Conservation (phyloP, 2,329 filamentous ascomycete species). For the Akanthomyces muscarius region DNA sequence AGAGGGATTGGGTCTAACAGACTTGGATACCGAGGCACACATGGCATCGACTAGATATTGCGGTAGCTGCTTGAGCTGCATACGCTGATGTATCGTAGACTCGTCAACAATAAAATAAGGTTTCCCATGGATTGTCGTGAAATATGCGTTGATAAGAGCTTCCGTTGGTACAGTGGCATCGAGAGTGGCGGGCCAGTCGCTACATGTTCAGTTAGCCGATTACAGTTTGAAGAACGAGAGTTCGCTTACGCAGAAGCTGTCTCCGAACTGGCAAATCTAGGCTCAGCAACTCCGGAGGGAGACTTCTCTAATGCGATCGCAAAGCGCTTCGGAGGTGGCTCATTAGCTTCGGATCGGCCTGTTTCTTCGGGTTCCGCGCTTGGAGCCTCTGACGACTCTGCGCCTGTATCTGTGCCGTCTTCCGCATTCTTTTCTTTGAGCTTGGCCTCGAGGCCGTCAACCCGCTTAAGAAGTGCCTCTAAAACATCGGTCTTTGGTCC, state of each 20-base stretch:
- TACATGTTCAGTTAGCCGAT: slow-evolving; percentile 25
- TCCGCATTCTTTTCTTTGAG: slow-evolving; percentile 62
- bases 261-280: slow-evolving; percentile 34
- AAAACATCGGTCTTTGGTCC: slow-evolving; percentile 87
- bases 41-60: slow-evolving; percentile 52
- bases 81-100: slow-evolving; percentile 64
- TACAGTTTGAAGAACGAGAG: neutral
- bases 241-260: slow-evolving; percentile 5
- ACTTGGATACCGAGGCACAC: slow-evolving; percentile 62
- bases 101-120: slow-evolving; percentile 81
- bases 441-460: slow-evolving; percentile 78
- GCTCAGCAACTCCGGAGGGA: slow-evolving; percentile 34
- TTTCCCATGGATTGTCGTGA: slow-evolving; percentile 73
- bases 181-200: slow-evolving; percentile 41
- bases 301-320: slow-evolving; percentile 35
- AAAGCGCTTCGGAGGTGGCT: slow-evolving; percentile 39
- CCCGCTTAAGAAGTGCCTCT: slow-evolving; percentile 77
- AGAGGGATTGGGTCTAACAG: slow-evolving; percentile 21
- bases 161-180: slow-evolving; percentile 49
- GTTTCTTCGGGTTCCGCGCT: slow-evolving; percentile 19
- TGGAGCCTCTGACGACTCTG: slow-evolving; percentile 6
- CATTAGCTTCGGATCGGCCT: slow-evolving; percentile 30
- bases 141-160: slow-evolving; percentile 72
- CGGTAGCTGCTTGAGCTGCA: slow-evolving; percentile 65
- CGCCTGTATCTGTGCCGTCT: slow-evolving; percentile 8